phyloP scores from a whole-genome alignment of 148 eudicot species.

The Agrostemma githago region DNA sequence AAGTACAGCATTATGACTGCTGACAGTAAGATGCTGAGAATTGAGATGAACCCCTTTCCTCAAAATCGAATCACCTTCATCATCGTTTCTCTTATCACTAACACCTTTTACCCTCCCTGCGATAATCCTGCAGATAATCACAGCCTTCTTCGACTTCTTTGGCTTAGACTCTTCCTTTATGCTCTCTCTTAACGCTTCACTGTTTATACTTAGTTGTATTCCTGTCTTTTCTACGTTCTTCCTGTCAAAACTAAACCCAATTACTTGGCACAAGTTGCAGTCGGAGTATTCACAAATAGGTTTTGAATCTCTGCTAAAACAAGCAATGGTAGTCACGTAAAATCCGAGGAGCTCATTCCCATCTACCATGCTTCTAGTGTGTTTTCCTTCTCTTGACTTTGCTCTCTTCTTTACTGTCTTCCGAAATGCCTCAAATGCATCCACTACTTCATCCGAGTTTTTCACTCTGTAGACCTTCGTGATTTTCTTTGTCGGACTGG shows the following conservation, averaged over 20 bases:
- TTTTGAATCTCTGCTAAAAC: conserved; percentile 17
- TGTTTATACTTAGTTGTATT: conserved; percentile 23
- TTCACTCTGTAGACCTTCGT: conserved; percentile 28
- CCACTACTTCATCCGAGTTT: conserved; percentile 26
- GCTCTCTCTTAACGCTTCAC: conserved; percentile 20
- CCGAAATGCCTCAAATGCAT: conserved; percentile 32
- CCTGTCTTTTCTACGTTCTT: conserved; percentile 9
- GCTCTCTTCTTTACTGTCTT: conserved; percentile 35
- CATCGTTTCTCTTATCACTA: conserved; percentile 14
- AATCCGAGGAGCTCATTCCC: conserved; percentile 37
- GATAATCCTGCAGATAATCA: conserved; percentile 29
- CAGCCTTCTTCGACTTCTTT: conserved; percentile 19
- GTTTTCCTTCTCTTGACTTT: conserved; percentile 18
- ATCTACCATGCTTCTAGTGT: conserved; percentile 33
- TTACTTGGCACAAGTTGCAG: conserved; percentile 23
- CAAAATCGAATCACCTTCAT: conserved; percentile 21
- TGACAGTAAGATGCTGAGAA: conserved; percentile 20
- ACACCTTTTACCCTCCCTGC: conserved; percentile 21
- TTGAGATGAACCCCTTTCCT: conserved; percentile 14
- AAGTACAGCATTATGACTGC: conserved; percentile 25
- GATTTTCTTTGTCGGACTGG: conserved; percentile 19
- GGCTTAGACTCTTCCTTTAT: neutral
- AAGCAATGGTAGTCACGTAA: conserved; percentile 27
- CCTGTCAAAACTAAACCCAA: conserved; percentile 17
- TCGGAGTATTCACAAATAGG: conserved; percentile 16